Evolutionary conservation across 2,329 filamentous ascomycete species (phyloP), one percentile per base, ranked within the genome.

Genomic region (Apiospora saccharicola): DNA sequence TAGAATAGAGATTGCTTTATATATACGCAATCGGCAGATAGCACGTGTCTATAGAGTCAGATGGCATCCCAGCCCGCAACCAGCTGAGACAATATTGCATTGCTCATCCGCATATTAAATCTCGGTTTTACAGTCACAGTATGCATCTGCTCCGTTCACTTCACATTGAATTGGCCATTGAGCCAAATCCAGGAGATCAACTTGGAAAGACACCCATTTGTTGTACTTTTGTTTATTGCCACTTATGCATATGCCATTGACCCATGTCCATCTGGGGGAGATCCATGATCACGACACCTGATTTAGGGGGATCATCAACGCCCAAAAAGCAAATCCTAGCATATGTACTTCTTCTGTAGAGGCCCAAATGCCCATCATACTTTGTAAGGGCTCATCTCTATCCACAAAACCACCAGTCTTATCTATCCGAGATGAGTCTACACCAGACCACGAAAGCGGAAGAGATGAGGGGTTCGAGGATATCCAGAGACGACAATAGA

Each of bases 341-440:
- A 64, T 41, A 41, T 64, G 57, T 41, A 64, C 57, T 64, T 64
- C 30, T 64, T 8, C 3, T 64, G 34, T 5, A 64, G 57, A 41
- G 57, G 37, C 41, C 57, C 34, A 41, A 34, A 41, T 41, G 34
- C 57, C 57, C 57, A 41, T 41, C 6, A 30, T n/a, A n/a, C n/a
- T 41, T 64, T 41, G 34, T 34, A 41, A 41, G 22, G 57, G 57
- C 57, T 64, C 57, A 64, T 64, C 57, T 64, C 57, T 64, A 64
- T 64, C 57, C 57, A 64, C 41, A 64, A 64, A 64, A 41, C 57
- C 57, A 64, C 34, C 57, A 3, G 14, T 64, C 57, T 64, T 64
- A n/a, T 64, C 34, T 64, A 64, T 64, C 57, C 57, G 57, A 64
- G 57, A 64, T 41, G 57, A 64, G 57, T 64, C 57, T 41, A 41